Evolutionary conservation across 2,329 filamentous ascomycete species (phyloP), one percentile per base, ranked within the genome.

Genomic region (Colletotrichum caudatum): DNA sequence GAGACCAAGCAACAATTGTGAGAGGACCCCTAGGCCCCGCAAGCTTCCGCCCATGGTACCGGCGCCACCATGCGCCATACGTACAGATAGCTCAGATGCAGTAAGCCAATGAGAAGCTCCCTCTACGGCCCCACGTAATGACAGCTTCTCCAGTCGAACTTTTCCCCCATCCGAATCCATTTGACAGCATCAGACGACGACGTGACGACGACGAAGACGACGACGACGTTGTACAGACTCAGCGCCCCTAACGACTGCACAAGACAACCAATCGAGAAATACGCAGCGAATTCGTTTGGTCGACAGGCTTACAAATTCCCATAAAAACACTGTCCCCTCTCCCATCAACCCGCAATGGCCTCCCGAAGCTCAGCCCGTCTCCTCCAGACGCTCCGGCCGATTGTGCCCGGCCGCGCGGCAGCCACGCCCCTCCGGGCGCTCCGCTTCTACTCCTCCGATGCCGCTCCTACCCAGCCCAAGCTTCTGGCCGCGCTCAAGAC

Each of bases 401-500:
- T 74, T 26, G 56, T 33, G 29, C 50, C 61, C 14, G 29, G 54
- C 56, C 77, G 74, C 62, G 58, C 71, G 69, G 29, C n/a, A 18
- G 48, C 48, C 50, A 6, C 20, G 5, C 62, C 56, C 48, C 50
- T 58, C 51, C 66, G 70, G 35, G 41, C 59, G 46, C 75, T 75
- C 51, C 74, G 75, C 64, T 71, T 73, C 71, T 71, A 61, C 54
- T 57, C 54, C 39, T 46, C 69, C 73, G 71, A 76, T 33, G 70
- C 66, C 61, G 74, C 82, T 51, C 77, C 78, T 66, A 80, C 82
- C 72, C 76, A 81, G 5, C 86, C 86, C 50, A 84, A 87, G 14
- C 80, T 89, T 11, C 80, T 89, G 54, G 79, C 83, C 65, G 88
- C 86, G 80, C 82, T 90, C 76, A 89, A 88, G 77, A 81, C 79